A percentile compares a stretch with the other conserved stretches of the same genome.
Evolutionary conservation across 2,329 filamentous ascomycete genomes (phyloP).

Genomic region (Xylariaceae sp.): DNA sequence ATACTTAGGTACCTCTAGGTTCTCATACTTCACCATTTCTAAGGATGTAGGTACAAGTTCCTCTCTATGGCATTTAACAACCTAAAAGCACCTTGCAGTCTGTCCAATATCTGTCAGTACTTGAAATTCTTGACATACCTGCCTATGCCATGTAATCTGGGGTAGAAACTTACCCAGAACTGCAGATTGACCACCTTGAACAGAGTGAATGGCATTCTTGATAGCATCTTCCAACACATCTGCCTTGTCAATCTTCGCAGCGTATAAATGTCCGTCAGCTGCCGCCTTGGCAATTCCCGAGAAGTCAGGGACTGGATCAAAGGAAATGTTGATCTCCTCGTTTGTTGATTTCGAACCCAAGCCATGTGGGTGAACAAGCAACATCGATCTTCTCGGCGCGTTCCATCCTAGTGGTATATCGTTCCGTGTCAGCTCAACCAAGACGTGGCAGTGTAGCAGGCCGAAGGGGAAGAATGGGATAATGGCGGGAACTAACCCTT

Average conservation of each 20-base stretch:
- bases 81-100: constrained; percentile 17
- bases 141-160: not conserved
- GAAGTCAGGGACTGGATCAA: constrained; percentile 54
- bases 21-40: no score
- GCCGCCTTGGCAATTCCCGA: constrained; percentile 56
- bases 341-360: constrained; percentile 50
- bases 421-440: constrained; percentile 2
- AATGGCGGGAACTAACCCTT: constrained; percentile 36
- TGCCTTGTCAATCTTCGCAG: constrained; percentile 42
- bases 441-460: not conserved
- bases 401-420: constrained; percentile 51
- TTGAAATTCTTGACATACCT: not conserved
- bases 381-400: constrained; percentile 50
- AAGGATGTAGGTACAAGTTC: no score
- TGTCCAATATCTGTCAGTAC: constrained; percentile 7
- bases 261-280: constrained; percentile 47
- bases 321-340: constrained; percentile 58
- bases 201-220: constrained; percentile 44
- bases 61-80: no score
- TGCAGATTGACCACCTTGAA: constrained; percentile 45
- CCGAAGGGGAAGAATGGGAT: not conserved
- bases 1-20: no score
- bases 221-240: constrained; percentile 43
- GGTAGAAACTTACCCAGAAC: constrained; percentile 41
- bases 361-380: constrained; percentile 55